A percentile compares a stretch with the other conserved stretches of the same genome.
phyloP scores from a whole-genome alignment of 208 protist species.

The Trypanosoma caninum region DNA sequence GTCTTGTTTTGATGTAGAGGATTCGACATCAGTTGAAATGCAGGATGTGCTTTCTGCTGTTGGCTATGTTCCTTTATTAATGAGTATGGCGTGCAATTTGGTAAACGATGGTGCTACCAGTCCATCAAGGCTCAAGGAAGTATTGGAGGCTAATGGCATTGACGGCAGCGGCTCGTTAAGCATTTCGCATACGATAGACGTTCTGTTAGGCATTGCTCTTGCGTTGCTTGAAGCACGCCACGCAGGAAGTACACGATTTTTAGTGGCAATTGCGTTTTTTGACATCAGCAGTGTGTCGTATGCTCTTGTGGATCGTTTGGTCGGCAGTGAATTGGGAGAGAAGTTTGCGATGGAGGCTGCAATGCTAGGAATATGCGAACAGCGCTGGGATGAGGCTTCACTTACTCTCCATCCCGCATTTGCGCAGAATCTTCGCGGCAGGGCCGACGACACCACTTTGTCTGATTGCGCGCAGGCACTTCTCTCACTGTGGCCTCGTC shows the following conservation, averaged over 20 bases:
- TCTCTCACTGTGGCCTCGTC: conserved; percentile 62
- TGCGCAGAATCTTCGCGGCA: conserved; percentile 33
- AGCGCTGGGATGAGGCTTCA: conserved; percentile 64
- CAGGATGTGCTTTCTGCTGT: conserved; percentile 24
- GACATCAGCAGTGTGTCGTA: conserved; percentile 57
- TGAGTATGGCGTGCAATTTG: conserved; percentile 50
- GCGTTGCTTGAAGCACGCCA: conserved; percentile 32
- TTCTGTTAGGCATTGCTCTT: conserved; percentile 52
- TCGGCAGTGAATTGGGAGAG: conserved; percentile 33
- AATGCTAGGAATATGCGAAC: conserved; percentile 53
- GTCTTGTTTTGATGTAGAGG: conserved; percentile 25
- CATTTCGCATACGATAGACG: conserved; percentile 43
- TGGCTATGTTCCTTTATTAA: conserved; percentile 69
- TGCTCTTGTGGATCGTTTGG: conserved; percentile 39
- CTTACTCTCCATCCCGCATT: conserved; percentile 62
- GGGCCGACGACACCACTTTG: conserved; percentile 10
- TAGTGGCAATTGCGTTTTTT: conserved; percentile 56
- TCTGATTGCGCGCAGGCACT: conserved; percentile 30
- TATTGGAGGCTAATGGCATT: conserved; percentile 31
- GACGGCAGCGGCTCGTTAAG: conserved; percentile 46
- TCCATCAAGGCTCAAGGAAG: conserved; percentile 18
- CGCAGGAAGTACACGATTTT: conserved; percentile 27
- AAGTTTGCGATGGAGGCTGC: conserved; percentile 37
- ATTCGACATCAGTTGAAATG: conserved; percentile 15
- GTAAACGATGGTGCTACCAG: conserved; percentile 34